Conservation (phyloP, 805 yeast species). For the Brettanomyces custersianus region DNA sequence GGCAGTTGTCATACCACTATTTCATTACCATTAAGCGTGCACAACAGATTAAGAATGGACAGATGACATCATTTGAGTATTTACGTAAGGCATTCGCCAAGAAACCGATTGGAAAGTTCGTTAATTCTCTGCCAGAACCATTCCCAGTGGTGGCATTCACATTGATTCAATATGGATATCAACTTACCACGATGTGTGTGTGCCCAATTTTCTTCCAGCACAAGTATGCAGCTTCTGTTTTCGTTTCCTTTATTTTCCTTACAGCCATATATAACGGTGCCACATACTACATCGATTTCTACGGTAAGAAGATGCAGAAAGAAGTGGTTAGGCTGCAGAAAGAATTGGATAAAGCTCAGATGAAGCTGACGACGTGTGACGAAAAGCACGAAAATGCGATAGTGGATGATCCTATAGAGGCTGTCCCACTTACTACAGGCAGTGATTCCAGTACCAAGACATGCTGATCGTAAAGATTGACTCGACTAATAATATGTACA, state of each 20-base stretch:
- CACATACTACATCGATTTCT: conserved; percentile 83
- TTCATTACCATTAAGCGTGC: conserved; percentile 78
- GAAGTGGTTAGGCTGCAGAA: conserved; percentile 65
- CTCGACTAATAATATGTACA: too few relatives aligned
- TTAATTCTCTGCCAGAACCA: conserved; percentile 73
- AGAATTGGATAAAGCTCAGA: conserved; percentile 62
- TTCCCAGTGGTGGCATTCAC: conserved; percentile 86
- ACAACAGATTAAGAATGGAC: conserved; percentile 76
- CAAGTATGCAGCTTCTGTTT: conserved; percentile 56
- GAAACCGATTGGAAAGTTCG: conserved; percentile 61
- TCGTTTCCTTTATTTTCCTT: conserved; percentile 64
- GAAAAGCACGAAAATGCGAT: conserved; percentile 17
- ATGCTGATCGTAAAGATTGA: too few relatives aligned
- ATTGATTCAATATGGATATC: conserved; percentile 78
- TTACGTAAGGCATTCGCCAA: conserved; percentile 64
- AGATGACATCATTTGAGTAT: conserved; percentile 81
- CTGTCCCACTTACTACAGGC: too few relatives aligned
- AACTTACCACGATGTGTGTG: conserved; percentile 74
- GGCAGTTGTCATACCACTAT: conserved; percentile 89
- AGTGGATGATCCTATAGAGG: conserved; percentile 38
- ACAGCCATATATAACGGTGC: conserved; percentile 91
- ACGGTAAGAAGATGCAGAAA: conserved; percentile 82
- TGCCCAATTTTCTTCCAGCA: conserved; percentile 84
- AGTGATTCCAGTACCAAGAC: too few relatives aligned
- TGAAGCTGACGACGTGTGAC: conserved; percentile 9